Conservation (phyloP, 2,329 filamentous ascomycete genomes). For the Alternaria sp. region DNA sequence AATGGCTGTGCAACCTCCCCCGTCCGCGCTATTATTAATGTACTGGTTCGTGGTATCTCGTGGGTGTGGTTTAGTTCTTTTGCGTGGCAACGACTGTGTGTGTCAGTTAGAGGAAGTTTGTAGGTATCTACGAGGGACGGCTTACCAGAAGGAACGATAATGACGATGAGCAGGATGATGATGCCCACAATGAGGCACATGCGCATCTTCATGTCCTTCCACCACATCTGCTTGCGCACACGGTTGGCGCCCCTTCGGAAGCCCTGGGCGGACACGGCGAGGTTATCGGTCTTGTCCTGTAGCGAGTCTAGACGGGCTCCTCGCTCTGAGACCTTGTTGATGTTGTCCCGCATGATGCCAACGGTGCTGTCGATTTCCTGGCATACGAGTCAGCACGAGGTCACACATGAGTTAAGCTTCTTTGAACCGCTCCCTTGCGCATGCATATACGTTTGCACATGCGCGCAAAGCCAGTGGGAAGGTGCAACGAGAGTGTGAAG, state of each 20-base stretch:
- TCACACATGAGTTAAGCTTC: neutral
- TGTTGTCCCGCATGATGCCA: slow-evolving; percentile 94
- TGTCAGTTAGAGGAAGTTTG: slow-evolving; percentile 13
- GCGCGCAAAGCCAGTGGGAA: neutral
- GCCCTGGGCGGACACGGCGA: slow-evolving; percentile 89
- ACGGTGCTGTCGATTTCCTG: slow-evolving; percentile 98
- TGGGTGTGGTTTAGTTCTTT: slow-evolving; percentile 28
- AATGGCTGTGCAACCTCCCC: slow-evolving; percentile 28
- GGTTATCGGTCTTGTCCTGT: slow-evolving; percentile 92
- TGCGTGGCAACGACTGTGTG: slow-evolving; percentile 34
- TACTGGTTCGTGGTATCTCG: slow-evolving; percentile 37
- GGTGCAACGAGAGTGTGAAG: neutral
- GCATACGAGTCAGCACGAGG: slow-evolving; percentile 15
- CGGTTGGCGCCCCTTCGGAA: slow-evolving; percentile 97
- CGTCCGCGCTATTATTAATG: slow-evolving; percentile 38
- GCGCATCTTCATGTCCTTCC: slow-evolving; percentile 99
- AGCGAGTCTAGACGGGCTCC: slow-evolving; percentile 86
- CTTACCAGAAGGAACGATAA: slow-evolving; percentile 91
- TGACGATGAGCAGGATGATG: slow-evolving; percentile 88
- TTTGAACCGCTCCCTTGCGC: neutral
- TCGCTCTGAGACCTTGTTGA: slow-evolving; percentile 94
- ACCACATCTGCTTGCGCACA: slow-evolving; percentile 96
- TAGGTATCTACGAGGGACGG: slow-evolving; percentile 13
- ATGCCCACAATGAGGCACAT: slow-evolving; percentile 93
- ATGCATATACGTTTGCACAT: neutral